Evolutionary conservation across 306 rosid species (phyloP), one percentile per base, ranked within the genome.

Genomic region (Psophocarpus tetragonolobus): DNA sequence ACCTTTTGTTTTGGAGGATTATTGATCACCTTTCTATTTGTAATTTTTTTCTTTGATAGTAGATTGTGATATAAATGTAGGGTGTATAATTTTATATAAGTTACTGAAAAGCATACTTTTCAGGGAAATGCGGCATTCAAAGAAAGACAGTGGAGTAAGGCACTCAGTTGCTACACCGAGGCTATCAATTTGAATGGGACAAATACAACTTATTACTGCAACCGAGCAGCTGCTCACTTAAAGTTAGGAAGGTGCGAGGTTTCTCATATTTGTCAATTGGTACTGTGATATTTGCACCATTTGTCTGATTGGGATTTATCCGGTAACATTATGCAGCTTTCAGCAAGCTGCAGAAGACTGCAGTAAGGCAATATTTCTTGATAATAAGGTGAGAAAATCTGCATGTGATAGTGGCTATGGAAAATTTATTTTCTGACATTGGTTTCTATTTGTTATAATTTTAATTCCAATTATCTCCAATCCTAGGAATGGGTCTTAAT

Each of bases 81-180:
- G 2, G 36, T 51, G 20, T 44, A 51, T 51, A 53, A 60, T 60
- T 57, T 26, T 9, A 57, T 57, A 26, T 15, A 69, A 81, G 32
- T 41, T n/a, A 58, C 29, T 68, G 11, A 79, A 74, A 54, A 42
- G 8, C 23, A 20, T 50, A 18, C 11, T 71, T 47, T 84, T 24
- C 88, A 93, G 98, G 98, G 98, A 68, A 93, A 93, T 88, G 92
- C 86, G 30, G 96, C 97, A 32, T 93, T 86, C 80, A 91, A 93
- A 76, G 90, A 88, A 81, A 87, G 50, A 50, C 91, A 83, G 69
- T 91, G 93, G 96, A 92, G 87, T 73, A 90, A 86, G 70, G 97
- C 98, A 33, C 87, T 90, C 79, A 82, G 78, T 75, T 84, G 84
- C 86, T 93, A 93, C 82, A 74, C 90, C 7, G 93, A 91, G 80